phyloP scores from a whole-genome alignment of 2,329 filamentous ascomycete genomes.

The Eurotiales sp. region DNA sequence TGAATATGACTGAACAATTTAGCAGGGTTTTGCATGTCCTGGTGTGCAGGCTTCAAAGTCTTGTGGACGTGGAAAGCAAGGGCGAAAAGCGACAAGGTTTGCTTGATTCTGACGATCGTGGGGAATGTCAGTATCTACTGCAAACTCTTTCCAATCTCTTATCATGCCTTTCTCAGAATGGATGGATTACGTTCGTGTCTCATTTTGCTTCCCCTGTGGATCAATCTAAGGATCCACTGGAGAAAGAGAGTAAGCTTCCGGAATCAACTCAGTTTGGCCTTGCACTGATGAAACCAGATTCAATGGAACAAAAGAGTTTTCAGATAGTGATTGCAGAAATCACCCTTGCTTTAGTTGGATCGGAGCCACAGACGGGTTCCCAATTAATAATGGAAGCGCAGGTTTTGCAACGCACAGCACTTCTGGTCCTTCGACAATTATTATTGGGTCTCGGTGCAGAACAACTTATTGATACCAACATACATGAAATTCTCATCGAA shows the following conservation, averaged over 20 bases:
- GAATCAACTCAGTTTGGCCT: neutral
- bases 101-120: conserved; percentile 58
- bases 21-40: conserved; percentile 37
- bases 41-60: conserved; percentile 30
- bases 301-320: conserved; percentile 26
- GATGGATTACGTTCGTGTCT: conserved; percentile 67
- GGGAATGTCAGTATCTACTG: conserved; percentile 74
- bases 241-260: conserved; percentile 46
- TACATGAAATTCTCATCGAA: conserved; percentile 69
- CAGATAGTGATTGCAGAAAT: conserved; percentile 32
- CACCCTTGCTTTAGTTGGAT: conserved; percentile 27
- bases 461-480: conserved; percentile 44
- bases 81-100: neutral
- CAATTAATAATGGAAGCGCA: conserved; percentile 52
- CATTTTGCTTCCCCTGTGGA: conserved; percentile 52
- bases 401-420: conserved; percentile 66
- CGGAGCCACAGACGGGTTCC: conserved; percentile 16
- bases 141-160: conserved; percentile 71
- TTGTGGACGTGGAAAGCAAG: conserved; percentile 22
- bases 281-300: conserved; percentile 18
- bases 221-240: conserved; percentile 41
- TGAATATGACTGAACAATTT: neutral
- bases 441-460: conserved; percentile 38
- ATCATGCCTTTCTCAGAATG: conserved; percentile 62
- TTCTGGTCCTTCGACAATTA: conserved; percentile 59